Evolutionary conservation across 371 early-diverging fungal genomes (phyloP).

Genomic region (Mucor racemosus): DNA sequence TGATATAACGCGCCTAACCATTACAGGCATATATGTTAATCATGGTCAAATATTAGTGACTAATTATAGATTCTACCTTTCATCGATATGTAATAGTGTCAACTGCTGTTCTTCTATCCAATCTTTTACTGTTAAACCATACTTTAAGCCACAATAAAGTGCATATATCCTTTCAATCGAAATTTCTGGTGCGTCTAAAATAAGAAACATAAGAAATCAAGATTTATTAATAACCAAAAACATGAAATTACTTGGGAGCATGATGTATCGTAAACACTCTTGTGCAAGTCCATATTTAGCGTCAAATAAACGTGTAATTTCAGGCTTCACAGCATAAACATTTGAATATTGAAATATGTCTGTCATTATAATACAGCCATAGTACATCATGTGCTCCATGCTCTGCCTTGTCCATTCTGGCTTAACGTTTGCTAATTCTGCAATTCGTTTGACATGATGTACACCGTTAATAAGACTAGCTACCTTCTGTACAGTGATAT

Average conservation of each 20-base stretch:
- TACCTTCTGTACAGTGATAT: slow-evolving; percentile 80
- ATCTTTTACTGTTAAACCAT: slow-evolving; percentile 72
- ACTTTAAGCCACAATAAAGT: slow-evolving; percentile 75
- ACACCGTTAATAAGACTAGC: slow-evolving; percentile 77
- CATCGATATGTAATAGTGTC: slow-evolving; percentile 66
- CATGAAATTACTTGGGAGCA: slow-evolving; percentile 38
- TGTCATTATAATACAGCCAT: slow-evolving; percentile 81
- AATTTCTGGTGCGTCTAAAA: slow-evolving; percentile 35
- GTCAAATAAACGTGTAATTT: slow-evolving; percentile 66
- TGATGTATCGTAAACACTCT: slow-evolving; percentile 73
- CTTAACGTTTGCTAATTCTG: slow-evolving; percentile 79
- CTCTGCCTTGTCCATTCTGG: slow-evolving; percentile 72
- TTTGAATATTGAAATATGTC: slow-evolving; percentile 93
- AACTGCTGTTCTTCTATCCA: slow-evolving; percentile 81
- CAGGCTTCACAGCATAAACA: slow-evolving; percentile 73
- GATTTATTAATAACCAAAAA: background rate
- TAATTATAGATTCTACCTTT: slow-evolving; percentile 54
- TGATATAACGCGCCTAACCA: slow-evolving; percentile 74
- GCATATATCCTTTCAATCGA: slow-evolving; percentile 69
- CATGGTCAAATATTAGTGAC: background rate
- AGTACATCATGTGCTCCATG: slow-evolving; percentile 85
- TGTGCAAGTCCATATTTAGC: slow-evolving; percentile 61
- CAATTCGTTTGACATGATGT: slow-evolving; percentile 72
- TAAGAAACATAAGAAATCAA: slow-evolving; percentile 2
- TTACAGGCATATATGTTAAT: background rate